These are phyloP conservation scores for Crotalaria pallida DNA, from an alignment of 306 rosid species.

Conservation along the genomic window DNA sequence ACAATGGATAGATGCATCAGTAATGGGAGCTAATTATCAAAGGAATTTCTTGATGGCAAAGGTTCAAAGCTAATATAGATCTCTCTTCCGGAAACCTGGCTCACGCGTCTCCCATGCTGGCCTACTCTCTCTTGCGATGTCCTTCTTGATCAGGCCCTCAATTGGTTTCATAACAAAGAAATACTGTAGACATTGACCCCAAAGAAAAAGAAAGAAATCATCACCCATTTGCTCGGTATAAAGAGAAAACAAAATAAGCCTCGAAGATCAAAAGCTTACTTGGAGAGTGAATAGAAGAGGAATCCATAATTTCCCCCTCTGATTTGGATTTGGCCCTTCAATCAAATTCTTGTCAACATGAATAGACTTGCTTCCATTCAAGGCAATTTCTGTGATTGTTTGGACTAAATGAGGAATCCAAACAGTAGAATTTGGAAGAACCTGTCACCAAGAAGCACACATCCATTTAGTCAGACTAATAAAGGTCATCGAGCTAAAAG, in stretches of 20 bases:
- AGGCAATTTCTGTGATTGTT: slow-evolving; percentile 56
- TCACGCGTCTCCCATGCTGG: slow-evolving; percentile 78
- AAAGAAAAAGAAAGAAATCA: neutral
- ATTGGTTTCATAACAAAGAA: slow-evolving; percentile 67
- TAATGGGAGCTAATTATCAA: neutral
- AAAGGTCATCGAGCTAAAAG: slow-evolving; percentile 1
- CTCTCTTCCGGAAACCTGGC: slow-evolving; percentile 14
- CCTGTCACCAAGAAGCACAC: slow-evolving; percentile 41
- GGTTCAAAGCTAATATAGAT: neutral
- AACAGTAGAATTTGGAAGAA: slow-evolving; percentile 83
- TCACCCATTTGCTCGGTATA: neutral
- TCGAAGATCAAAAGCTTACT: slow-evolving; percentile 41
- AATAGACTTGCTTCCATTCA: slow-evolving; percentile 62
- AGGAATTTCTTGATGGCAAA: neutral
- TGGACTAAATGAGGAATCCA: slow-evolving; percentile 85
- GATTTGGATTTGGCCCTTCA: slow-evolving; percentile 92
- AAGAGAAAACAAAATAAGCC: neutral
- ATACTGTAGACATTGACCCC: slow-evolving; percentile 32
- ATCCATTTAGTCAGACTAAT: neutral
- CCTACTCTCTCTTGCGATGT: slow-evolving; percentile 55
- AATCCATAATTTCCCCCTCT: slow-evolving; percentile 66
- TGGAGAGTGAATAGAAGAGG: slow-evolving; percentile 64
- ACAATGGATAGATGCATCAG: neutral
- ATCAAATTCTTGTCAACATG: slow-evolving; percentile 72
- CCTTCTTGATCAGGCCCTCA: slow-evolving; percentile 49